Base-by-base conservation (phyloP, 1,139 yeast genomes). In the Meyerozyma athensensis region DNA sequence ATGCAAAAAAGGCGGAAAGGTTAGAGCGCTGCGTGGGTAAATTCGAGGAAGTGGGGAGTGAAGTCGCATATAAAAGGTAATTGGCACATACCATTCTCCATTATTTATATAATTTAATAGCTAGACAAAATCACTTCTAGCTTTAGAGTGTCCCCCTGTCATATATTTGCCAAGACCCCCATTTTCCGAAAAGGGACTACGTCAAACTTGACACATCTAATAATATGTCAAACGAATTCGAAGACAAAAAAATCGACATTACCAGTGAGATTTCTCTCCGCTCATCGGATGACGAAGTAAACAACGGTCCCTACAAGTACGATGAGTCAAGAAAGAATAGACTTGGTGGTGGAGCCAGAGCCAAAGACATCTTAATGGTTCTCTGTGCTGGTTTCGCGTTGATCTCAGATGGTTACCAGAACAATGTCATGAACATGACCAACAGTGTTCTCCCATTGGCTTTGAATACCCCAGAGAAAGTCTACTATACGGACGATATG, bases 341-440 rank as follows among this genome's bases (percentile, higher is more conserved):
- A 39, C 58, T 63, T 36, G 49, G 39, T 7, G 53, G 51, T 1
- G 67, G 66, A 2, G 58, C 59, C 10, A 48, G 47, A 30, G 26
- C 50, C 33, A 59, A 48, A 34, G 74, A 68, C 43, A 46, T 63
- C 34, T 52, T 74, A 50, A 63, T 72, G 36, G 69, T 74, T 39
- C 49, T 72, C 35, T 71, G 77, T 51, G 68, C 79, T 10, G 84
- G 84, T 14, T 74, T 72, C 40, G 85, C 83, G 1, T 61, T 79
- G 46, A 69, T 77, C 47, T 71, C 79, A 17, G 85, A 79, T 52
- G 85, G 85, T 6, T 79, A 79, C 55, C 82, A 77, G 50, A 78
- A 79, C 52, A 76, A 73, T 46, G 65, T 77, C 43, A 79, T 79
- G 77, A 73, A 81, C 9, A 76, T 78, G 78, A 48, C 69, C 48